Evolutionary conservation across 306 rosid genomes (phyloP).

Genomic region (Quillaja saponaria): DNA sequence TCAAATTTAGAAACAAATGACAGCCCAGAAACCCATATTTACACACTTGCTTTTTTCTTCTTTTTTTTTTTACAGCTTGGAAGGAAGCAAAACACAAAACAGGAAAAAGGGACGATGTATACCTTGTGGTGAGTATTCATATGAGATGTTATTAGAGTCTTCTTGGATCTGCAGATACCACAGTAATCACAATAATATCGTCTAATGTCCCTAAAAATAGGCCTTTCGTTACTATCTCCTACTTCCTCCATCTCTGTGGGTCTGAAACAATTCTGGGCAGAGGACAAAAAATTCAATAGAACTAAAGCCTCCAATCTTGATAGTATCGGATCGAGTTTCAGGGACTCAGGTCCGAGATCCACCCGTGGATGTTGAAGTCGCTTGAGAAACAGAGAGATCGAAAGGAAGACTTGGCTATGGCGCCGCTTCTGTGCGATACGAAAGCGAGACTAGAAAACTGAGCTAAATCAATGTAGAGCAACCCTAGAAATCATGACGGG

Average conservation of each 20-base stretch:
- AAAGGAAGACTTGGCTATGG: too few relatives aligned
- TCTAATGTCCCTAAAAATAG: conserved; percentile 51
- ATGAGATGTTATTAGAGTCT: conserved; percentile 59
- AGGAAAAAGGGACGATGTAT: background rate
- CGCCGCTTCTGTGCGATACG: too few relatives aligned
- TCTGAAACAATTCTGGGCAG: background rate
- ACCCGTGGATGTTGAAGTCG: too few relatives aligned
- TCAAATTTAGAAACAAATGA: too few relatives aligned
- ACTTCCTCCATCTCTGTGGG: conserved; percentile 38
- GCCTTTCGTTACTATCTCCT: conserved; percentile 33
- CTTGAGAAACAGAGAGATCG: too few relatives aligned
- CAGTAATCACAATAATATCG: conserved; percentile 60
- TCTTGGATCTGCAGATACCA: conserved; percentile 71
- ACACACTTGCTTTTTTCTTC: background rate
- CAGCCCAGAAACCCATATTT: background rate
- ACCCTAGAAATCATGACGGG: too few relatives aligned
- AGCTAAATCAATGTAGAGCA: too few relatives aligned
- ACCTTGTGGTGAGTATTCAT: conserved; percentile 68
- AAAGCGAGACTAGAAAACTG: too few relatives aligned
- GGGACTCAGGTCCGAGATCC: too few relatives aligned
- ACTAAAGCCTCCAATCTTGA: too few relatives aligned
- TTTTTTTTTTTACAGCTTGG: background rate
- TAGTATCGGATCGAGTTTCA: too few relatives aligned
- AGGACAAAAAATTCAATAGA: too few relatives aligned
- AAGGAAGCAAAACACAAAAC: background rate